phyloP scores from a whole-genome alignment of 176 grass and related monocot genomes.

The Oryza coarctata region DNA sequence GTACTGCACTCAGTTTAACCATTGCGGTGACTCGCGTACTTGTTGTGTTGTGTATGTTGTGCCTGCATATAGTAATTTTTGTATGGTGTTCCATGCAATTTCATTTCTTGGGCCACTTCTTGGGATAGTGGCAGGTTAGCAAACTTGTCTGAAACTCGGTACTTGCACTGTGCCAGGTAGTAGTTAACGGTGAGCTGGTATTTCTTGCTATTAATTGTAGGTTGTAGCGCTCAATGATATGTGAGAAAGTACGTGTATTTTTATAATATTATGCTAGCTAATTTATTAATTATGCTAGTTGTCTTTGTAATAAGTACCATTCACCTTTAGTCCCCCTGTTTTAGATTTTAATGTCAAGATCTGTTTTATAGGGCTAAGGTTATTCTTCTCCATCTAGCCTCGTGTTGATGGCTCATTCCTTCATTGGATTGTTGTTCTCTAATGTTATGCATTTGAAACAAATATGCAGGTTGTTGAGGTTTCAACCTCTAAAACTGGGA shows the following conservation, averaged over 20 bases:
- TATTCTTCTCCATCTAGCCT: neutral
- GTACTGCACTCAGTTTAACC: neutral
- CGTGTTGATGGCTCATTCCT: neutral
- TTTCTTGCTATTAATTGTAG: neutral
- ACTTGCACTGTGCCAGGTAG: neutral
- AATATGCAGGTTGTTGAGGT: constrained; percentile 50
- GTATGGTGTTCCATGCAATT: neutral
- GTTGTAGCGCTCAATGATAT: neutral
- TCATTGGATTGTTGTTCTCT: neutral
- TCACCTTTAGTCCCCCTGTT: neutral
- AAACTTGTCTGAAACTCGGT: constrained; percentile 9
- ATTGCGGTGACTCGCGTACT: neutral
- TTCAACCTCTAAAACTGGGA: constrained; percentile 64
- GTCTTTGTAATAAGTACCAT: neutral
- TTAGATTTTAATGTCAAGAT: neutral
- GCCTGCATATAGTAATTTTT: neutral
- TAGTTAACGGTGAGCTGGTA: neutral
- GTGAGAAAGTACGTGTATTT: neutral
- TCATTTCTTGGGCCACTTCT: neutral
- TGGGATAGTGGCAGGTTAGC: neutral
- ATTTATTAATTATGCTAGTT: neutral
- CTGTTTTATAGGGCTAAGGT: neutral
- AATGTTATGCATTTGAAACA: constrained; percentile 6
- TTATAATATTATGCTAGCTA: neutral
- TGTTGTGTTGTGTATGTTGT: neutral